A percentile compares a stretch with the other conserved stretches of the same genome.
Conservation (phyloP, 2,329 filamentous ascomycete species). For the Ceratocystis ficicola region DNA sequence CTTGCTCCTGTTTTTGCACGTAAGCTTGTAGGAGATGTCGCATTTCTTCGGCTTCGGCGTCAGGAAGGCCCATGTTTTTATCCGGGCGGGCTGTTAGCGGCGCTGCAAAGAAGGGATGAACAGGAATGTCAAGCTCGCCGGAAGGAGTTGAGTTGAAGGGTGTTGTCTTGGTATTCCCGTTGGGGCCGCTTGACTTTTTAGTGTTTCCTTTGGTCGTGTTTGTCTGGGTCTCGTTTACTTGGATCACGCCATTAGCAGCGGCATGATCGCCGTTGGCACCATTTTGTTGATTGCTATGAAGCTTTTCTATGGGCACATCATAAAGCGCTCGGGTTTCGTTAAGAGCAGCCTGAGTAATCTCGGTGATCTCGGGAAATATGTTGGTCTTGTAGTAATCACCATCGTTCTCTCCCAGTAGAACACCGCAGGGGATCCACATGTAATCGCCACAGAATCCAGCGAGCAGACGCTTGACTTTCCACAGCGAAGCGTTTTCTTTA, state of each 20-base stretch:
- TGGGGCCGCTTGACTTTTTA: not conserved
- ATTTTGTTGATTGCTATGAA: not conserved
- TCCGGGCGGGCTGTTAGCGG: slow-evolving; percentile 52
- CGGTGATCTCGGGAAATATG: slow-evolving; percentile 32
- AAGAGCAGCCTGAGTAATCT: slow-evolving; percentile 24
- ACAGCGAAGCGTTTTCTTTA: slow-evolving; percentile 60
- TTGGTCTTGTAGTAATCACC: slow-evolving; percentile 42
- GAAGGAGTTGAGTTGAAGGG: not conserved
- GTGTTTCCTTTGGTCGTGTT: not conserved
- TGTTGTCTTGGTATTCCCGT: not conserved
- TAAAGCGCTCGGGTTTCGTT: slow-evolving; percentile 14
- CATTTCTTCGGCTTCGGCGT: slow-evolving; percentile 64
- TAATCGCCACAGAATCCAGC: slow-evolving; percentile 64
- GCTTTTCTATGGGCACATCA: not conserved
- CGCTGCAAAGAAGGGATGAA: slow-evolving; percentile 64
- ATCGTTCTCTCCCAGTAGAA: slow-evolving; percentile 46
- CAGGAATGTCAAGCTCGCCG: slow-evolving; percentile 32
- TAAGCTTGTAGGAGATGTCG: slow-evolving; percentile 62
- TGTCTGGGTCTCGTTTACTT: not conserved
- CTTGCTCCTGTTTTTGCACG: slow-evolving; percentile 76
- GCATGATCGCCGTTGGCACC: not conserved
- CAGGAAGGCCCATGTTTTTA: slow-evolving; percentile 58
- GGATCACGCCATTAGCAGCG: not conserved
- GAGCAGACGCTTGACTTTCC: slow-evolving; percentile 61
- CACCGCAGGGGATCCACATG: slow-evolving; percentile 51